phyloP scores from a whole-genome alignment of 2,329 filamentous ascomycete genomes.

The Penicillium sp. region DNA sequence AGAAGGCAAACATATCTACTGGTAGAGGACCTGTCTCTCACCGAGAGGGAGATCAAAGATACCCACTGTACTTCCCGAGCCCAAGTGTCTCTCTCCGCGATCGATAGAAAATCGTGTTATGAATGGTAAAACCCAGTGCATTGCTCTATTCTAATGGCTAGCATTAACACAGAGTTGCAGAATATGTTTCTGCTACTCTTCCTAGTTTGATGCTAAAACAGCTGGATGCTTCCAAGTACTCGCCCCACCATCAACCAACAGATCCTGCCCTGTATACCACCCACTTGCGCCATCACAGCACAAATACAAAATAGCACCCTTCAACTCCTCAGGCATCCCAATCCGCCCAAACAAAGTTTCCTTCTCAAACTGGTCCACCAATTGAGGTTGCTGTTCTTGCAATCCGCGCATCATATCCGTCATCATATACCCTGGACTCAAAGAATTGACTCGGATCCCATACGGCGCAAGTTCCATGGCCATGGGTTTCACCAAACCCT shows the following conservation, averaged over 20 bases:
- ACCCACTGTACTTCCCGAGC: neutral
- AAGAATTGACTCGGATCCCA: slow-evolving; percentile 33
- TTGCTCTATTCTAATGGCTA: neutral
- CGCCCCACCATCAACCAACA: slow-evolving; percentile 23
- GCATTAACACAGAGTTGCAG: neutral
- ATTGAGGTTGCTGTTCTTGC: slow-evolving; percentile 16
- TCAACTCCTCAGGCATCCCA: slow-evolving; percentile 20
- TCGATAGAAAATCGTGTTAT: neutral
- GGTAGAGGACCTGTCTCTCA: neutral
- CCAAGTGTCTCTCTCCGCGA: neutral
- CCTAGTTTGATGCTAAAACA: neutral
- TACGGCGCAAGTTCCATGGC: slow-evolving; percentile 19
- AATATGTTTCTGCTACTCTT: neutral
- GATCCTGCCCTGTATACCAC: slow-evolving; percentile 25
- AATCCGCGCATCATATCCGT: slow-evolving; percentile 26
- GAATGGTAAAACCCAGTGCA: neutral
- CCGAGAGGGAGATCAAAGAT: neutral
- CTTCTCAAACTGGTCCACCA: slow-evolving; percentile 23
- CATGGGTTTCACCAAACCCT: slow-evolving; percentile 26
- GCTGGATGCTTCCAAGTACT: slow-evolving; percentile 23
- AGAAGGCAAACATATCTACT: neutral
- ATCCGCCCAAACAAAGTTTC: slow-evolving; percentile 25
- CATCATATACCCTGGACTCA: slow-evolving; percentile 31
- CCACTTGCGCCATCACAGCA: slow-evolving; percentile 10
- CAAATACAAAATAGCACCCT: slow-evolving; percentile 21